These are phyloP conservation scores for Grosmannia serpens DNA, from an alignment of 2,329 filamentous ascomycete genomes.

Conservation along the genomic window DNA sequence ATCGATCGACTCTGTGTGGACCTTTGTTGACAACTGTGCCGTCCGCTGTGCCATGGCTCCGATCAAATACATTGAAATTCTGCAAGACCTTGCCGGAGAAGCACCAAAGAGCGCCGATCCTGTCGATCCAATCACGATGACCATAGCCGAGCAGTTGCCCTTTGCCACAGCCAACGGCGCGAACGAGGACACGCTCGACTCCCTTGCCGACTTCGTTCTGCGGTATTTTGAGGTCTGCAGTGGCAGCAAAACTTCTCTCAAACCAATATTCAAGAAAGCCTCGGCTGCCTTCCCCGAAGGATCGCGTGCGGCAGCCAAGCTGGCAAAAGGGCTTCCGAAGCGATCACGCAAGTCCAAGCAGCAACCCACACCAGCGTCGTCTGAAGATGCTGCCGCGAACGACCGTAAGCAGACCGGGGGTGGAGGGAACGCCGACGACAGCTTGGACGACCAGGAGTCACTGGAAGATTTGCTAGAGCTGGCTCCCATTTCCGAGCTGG, in stretches of 20 bases:
- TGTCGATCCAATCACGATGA: conserved; percentile 55
- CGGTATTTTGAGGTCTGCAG: conserved; percentile 40
- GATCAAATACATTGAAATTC: conserved; percentile 69
- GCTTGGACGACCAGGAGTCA: conserved; percentile 14
- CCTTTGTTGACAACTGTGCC: conserved; percentile 74
- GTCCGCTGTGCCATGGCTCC: conserved; percentile 63
- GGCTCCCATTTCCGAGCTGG: conserved; percentile 32
- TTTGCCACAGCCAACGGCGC: conserved; percentile 43
- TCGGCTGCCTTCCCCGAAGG: conserved; percentile 22
- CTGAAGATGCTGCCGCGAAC: background rate
- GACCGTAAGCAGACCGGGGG: background rate
- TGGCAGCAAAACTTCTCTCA: conserved; percentile 29
- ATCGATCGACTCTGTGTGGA: conserved; percentile 39
- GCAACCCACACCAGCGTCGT: too few relatives aligned
- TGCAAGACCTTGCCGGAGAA: conserved; percentile 39
- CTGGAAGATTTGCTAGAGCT: conserved; percentile 41
- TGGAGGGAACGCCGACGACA: background rate
- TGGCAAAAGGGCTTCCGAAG: conserved; percentile 3
- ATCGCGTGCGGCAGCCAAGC: conserved; percentile 16
- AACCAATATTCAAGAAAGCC: conserved; percentile 31
- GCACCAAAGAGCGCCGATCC: conserved; percentile 17
- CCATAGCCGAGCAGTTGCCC: conserved; percentile 66
- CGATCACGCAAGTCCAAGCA: background rate
- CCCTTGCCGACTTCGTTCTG: conserved; percentile 47
- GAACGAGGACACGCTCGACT: conserved; percentile 26